These are phyloP conservation scores for Colletotrichum brevisporum DNA, from an alignment of 2,329 filamentous ascomycete species.

Conservation along the genomic window DNA sequence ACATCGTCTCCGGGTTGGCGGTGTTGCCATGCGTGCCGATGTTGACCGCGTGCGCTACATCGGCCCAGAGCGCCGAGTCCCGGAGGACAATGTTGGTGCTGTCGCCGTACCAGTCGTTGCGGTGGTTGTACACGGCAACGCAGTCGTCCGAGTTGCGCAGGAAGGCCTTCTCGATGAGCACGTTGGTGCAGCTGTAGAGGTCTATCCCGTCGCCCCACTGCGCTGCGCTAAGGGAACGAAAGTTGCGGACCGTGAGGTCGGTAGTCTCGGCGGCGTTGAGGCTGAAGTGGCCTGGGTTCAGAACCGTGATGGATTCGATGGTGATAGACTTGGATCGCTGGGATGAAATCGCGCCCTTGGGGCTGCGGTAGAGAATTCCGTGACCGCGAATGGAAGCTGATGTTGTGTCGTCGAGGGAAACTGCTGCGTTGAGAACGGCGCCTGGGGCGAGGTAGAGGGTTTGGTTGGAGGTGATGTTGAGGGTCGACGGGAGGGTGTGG, in stretches of 20 bases:
- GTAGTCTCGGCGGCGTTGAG: slow-evolving; percentile 37
- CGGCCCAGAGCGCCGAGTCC: slow-evolving; percentile 48
- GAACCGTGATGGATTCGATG: slow-evolving; percentile 41
- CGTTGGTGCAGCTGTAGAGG: slow-evolving; percentile 43
- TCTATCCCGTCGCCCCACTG: slow-evolving; percentile 46
- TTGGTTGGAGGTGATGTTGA: slow-evolving; percentile 34
- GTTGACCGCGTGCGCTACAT: slow-evolving; percentile 51
- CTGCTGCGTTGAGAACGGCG: slow-evolving; percentile 1
- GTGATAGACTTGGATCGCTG: slow-evolving; percentile 36
- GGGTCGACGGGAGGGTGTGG: slow-evolving; percentile 31
- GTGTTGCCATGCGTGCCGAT: slow-evolving; percentile 53
- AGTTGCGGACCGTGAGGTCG: slow-evolving; percentile 38
- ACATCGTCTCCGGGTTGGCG: slow-evolving; percentile 47
- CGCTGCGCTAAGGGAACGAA: slow-evolving; percentile 39
- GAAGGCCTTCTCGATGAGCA: slow-evolving; percentile 48
- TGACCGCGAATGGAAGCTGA: slow-evolving; percentile 41
- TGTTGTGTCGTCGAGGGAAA: slow-evolving; percentile 28
- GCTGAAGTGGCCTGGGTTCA: slow-evolving; percentile 32
- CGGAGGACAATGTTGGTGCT: slow-evolving; percentile 49
- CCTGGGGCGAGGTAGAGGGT: background rate
- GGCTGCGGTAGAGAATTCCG: slow-evolving; percentile 41
- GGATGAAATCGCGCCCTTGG: slow-evolving; percentile 32
- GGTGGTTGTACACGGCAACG: slow-evolving; percentile 51
- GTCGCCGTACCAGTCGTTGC: slow-evolving; percentile 48
- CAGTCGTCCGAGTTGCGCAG: slow-evolving; percentile 52